Evolutionary conservation across 768 basidiomycete genomes (phyloP).

Genomic region (Lactarius psammicola): DNA sequence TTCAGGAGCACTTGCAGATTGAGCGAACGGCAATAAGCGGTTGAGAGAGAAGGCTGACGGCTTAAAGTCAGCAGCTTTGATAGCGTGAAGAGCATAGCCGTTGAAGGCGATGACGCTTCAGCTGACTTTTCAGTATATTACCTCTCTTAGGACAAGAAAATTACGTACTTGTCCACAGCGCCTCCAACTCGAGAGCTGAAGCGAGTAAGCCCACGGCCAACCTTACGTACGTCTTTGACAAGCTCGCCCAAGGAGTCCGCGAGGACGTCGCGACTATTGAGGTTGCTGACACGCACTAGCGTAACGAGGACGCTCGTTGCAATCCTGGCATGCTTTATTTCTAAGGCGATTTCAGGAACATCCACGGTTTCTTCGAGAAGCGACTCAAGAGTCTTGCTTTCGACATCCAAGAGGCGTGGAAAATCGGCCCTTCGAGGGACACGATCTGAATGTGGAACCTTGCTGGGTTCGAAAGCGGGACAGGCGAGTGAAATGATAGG

Average conservation of each 20-base stretch:
- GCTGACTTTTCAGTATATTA: background rate
- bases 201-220: constrained; percentile 58
- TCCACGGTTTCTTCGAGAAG: constrained; percentile 59
- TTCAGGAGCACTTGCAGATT: constrained; percentile 35
- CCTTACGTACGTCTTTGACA: constrained; percentile 57
- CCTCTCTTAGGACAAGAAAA: background rate
- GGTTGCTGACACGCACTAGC: constrained; percentile 59
- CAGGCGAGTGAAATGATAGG: constrained; percentile 58
- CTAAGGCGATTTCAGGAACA: constrained; percentile 57
- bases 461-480: constrained; percentile 22
- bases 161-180: constrained; percentile 66
- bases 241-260: constrained; percentile 54
- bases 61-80: constrained; percentile 40
- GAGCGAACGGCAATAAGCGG: constrained; percentile 36
- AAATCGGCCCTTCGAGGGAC: constrained; percentile 55
- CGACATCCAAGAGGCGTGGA: constrained; percentile 56
- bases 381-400: constrained; percentile 61
- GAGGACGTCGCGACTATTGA: constrained; percentile 58
- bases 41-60: constrained; percentile 32
- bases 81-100: constrained; percentile 62
- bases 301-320: constrained; percentile 66
- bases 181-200: constrained; percentile 68
- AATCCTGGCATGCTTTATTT: constrained; percentile 76
- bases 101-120: constrained; percentile 70
- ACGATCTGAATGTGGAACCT: constrained; percentile 7